phyloP scores from a whole-genome alignment of 192 early-diverging fungal genomes.

The Obelidium mucronatum region DNA sequence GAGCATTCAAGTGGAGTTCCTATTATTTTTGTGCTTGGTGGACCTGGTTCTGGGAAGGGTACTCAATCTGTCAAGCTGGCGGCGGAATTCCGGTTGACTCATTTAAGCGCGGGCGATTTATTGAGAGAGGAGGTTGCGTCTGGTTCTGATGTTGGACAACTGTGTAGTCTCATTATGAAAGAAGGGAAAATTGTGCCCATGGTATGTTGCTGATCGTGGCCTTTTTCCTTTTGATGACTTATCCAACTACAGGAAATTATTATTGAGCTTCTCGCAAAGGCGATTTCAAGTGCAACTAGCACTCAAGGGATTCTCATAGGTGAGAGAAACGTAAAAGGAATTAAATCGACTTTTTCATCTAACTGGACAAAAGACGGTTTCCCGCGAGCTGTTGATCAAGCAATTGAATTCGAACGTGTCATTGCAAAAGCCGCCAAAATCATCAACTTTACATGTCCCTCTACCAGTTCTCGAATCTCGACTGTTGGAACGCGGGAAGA shows the following conservation, averaged over 20 bases:
- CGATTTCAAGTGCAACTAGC: background rate
- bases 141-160: constrained; percentile 63
- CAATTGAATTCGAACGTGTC: constrained; percentile 55
- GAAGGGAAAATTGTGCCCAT: constrained; percentile 97
- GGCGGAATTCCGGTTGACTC: constrained; percentile 89
- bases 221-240: too few relatives aligned
- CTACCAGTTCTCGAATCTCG: constrained; percentile 53
- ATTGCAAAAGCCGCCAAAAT: constrained; percentile 42
- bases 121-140: constrained; percentile 85
- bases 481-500: constrained; percentile 63
- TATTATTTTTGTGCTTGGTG: background rate
- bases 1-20: background rate
- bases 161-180: constrained; percentile 86
- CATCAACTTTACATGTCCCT: constrained; percentile 55
- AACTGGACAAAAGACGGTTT: constrained; percentile 61
- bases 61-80: constrained; percentile 88
- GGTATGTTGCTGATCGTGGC: too few relatives aligned
- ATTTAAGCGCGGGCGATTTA: constrained; percentile 96
- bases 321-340: background rate
- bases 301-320: background rate
- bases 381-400: constrained; percentile 65
- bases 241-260: background rate
- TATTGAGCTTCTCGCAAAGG: background rate
- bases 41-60: constrained; percentile 62
- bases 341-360: background rate